Evolutionary conservation across 1,139 yeast species (phyloP).

Genomic region (Pichia sp.): DNA sequence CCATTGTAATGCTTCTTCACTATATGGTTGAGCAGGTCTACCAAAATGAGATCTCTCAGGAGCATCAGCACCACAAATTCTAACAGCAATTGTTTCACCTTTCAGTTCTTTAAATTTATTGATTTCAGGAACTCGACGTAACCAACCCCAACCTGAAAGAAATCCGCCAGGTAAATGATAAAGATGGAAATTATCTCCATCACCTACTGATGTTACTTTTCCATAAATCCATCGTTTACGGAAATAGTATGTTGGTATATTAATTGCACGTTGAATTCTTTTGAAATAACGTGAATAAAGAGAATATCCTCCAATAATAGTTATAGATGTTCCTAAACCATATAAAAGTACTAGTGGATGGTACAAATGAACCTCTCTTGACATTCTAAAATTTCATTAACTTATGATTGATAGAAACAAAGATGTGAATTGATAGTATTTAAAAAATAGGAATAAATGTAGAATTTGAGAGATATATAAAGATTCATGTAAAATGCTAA

Average conservation of each 20-base stretch:
- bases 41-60: conserved; percentile 97
- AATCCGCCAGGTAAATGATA: conserved; percentile 93
- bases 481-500: too few relatives aligned
- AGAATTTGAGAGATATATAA: too few relatives aligned
- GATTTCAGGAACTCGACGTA: conserved; percentile 46
- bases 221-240: conserved; percentile 58
- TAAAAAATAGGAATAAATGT: too few relatives aligned
- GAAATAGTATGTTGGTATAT: conserved; percentile 36
- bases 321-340: conserved; percentile 23
- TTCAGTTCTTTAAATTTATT: conserved; percentile 42
- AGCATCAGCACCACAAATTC: conserved; percentile 96
- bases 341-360: conserved; percentile 27
- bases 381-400: too few relatives aligned
- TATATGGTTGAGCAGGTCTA: conserved; percentile 81
- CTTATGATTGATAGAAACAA: too few relatives aligned
- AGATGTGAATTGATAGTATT: not conserved
- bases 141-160: conserved; percentile 91
- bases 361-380: conserved; percentile 18
- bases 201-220: conserved; percentile 86
- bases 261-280: conserved; percentile 35
- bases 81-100: conserved; percentile 55
- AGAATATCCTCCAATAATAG: conserved; percentile 31
- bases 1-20: conserved; percentile 83
- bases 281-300: conserved; percentile 34
- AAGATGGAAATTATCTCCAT: conserved; percentile 91